These are phyloP conservation scores for Exophiala spinifera DNA, from an alignment of 2,329 filamentous ascomycete species.

Conservation along the genomic window DNA sequence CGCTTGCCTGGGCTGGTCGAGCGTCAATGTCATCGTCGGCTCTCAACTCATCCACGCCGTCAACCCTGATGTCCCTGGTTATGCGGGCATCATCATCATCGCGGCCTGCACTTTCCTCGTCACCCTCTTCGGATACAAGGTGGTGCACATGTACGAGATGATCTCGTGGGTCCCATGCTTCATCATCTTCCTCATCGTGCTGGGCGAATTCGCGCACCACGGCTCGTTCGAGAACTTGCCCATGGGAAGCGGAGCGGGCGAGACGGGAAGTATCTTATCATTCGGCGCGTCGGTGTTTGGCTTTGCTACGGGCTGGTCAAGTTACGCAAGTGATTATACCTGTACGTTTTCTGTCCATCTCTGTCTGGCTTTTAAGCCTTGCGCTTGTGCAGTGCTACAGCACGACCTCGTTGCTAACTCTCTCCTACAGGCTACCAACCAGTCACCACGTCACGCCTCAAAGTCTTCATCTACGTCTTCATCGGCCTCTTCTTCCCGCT, in stretches of 20 bases:
- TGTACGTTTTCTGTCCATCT: slow-evolving; percentile 49
- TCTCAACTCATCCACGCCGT: slow-evolving; percentile 74
- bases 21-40: slow-evolving; percentile 76
- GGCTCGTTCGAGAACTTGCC: slow-evolving; percentile 62
- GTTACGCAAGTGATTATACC: slow-evolving; percentile 74
- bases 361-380: too few relatives aligned
- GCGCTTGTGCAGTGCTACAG: too few relatives aligned
- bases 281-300: slow-evolving; percentile 66
- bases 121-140: slow-evolving; percentile 70
- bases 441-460: slow-evolving; percentile 53
- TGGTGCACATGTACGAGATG: slow-evolving; percentile 74
- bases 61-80: slow-evolving; percentile 63
- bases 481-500: slow-evolving; percentile 67
- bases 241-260: slow-evolving; percentile 57
- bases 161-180: slow-evolving; percentile 71
- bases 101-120: slow-evolving; percentile 64
- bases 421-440: slow-evolving; percentile 50
- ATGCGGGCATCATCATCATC: slow-evolving; percentile 72
- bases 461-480: slow-evolving; percentile 68
- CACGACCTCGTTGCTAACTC: too few relatives aligned
- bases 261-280: slow-evolving; percentile 61
- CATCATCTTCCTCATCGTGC: slow-evolving; percentile 69
- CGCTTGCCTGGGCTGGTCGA: slow-evolving; percentile 64
- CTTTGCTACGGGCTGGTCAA: slow-evolving; percentile 70
- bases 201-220: slow-evolving; percentile 65